Conservation (phyloP, 2,329 filamentous ascomycete genomes). For the Stemphylium lycopersici region DNA sequence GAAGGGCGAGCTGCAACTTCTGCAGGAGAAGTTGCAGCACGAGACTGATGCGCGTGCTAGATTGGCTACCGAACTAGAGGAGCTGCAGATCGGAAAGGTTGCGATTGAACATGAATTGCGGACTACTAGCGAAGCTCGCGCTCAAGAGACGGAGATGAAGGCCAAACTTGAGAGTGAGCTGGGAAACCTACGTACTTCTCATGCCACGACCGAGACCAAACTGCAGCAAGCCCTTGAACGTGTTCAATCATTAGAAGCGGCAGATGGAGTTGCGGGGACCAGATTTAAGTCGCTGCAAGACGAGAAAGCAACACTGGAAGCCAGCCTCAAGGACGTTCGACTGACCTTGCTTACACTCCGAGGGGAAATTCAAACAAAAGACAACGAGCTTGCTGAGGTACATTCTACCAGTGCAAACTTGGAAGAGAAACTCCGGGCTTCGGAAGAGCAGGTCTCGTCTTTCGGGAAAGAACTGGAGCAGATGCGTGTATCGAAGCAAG, state of each 20-base stretch:
- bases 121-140: constrained; percentile 15
- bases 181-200: constrained; percentile 22
- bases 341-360: constrained; percentile 27
- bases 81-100: constrained; percentile 20
- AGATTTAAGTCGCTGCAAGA: constrained; percentile 28
- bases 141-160: constrained; percentile 20
- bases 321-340: constrained; percentile 26
- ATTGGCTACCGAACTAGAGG: constrained; percentile 32
- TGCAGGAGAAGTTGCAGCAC: constrained; percentile 21
- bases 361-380: constrained; percentile 26
- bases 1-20: constrained; percentile 20
- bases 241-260: constrained; percentile 26
- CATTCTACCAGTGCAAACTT: constrained; percentile 28
- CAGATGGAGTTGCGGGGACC: constrained; percentile 21
- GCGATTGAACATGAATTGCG: constrained; percentile 30
- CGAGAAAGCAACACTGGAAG: constrained; percentile 27
- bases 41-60: constrained; percentile 21
- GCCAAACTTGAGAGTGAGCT: constrained; percentile 29
- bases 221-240: constrained; percentile 29
- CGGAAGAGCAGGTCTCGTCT: constrained; percentile 23
- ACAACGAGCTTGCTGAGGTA: constrained; percentile 31
- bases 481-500: constrained; percentile 19
- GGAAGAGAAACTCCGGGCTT: constrained; percentile 27
- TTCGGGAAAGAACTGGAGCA: constrained; percentile 30
- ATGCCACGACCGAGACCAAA: constrained; percentile 23